Evolutionary conservation across 148 eudicot genomes (phyloP).

Genomic region (Amaranthus palmeri): DNA sequence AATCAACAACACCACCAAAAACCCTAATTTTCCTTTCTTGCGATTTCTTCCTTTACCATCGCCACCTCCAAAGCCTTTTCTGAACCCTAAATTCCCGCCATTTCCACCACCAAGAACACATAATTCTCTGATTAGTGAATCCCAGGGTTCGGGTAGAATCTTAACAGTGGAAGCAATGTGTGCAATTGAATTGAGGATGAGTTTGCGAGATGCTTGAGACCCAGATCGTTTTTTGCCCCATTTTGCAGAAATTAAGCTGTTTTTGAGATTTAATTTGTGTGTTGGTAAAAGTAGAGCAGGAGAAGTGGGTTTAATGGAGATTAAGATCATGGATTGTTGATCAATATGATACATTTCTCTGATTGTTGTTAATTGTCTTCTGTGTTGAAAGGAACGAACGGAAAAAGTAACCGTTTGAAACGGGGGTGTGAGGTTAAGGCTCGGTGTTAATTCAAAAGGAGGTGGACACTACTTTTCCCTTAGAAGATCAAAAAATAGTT

Average conservation of each 20-base stretch:
- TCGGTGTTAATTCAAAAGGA: conserved; percentile 9
- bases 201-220: conserved; percentile 31
- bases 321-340: conserved; percentile 6
- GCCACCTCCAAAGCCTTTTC: conserved; percentile 43
- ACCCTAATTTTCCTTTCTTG: conserved; percentile 32
- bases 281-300: conserved; percentile 8
- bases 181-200: conserved; percentile 41
- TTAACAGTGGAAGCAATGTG: conserved; percentile 46
- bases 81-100: conserved; percentile 44
- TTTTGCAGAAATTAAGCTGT: conserved; percentile 31
- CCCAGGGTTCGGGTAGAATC: conserved; percentile 61
- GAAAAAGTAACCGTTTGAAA: conserved; percentile 23
- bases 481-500: too few relatives aligned
- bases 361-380: neutral
- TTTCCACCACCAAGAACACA: conserved; percentile 38
- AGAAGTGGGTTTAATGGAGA: conserved; percentile 10
- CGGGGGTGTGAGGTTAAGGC: neutral
- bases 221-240: conserved; percentile 44
- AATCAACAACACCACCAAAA: conserved; percentile 37
- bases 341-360: conserved; percentile 17
- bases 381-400: neutral
- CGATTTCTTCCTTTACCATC: conserved; percentile 41
- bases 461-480: too few relatives aligned
- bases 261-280: conserved; percentile 18
- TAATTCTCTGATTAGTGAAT: conserved; percentile 41